Percentiles rank a stretch among this genome's conserved stretches.
Evolutionary conservation across 768 basidiomycete genomes (phyloP).

Genomic region (Piloderma croceum): DNA sequence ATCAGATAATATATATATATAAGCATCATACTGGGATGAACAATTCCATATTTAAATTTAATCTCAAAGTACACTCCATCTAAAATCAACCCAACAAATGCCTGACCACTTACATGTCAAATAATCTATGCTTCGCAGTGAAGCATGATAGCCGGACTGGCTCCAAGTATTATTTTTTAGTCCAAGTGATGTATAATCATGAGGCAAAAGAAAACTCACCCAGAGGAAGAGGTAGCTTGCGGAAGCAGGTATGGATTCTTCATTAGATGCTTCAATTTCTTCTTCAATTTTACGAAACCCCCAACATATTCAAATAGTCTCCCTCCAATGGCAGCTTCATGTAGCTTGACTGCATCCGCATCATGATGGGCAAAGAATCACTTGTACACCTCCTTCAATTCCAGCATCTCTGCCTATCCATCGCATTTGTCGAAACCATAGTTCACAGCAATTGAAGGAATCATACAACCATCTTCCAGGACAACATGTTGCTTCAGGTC

Average conservation of each 20-base stretch:
- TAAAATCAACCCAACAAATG: too few relatives aligned
- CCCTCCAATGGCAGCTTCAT: constrained; percentile 31
- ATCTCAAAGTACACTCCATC: too few relatives aligned
- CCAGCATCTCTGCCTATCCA: constrained; percentile 17
- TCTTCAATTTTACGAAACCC: constrained; percentile 18
- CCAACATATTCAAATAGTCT: constrained; percentile 23
- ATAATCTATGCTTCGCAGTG: too few relatives aligned
- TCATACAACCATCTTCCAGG: constrained; percentile 3
- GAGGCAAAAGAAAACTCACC: too few relatives aligned
- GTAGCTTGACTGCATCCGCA: constrained; percentile 28
- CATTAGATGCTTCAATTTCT: constrained; percentile 25
- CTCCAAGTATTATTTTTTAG: too few relatives aligned
- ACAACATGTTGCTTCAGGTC: constrained; percentile 28
- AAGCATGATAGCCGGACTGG: too few relatives aligned
- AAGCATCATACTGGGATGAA: too few relatives aligned
- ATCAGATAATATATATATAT: too few relatives aligned
- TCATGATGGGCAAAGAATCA: constrained; percentile 22
- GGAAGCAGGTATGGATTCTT: constrained; percentile 29
- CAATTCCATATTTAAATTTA: too few relatives aligned
- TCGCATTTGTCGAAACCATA: constrained; percentile 35
- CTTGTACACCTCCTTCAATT: constrained; percentile 29
- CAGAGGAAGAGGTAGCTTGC: too few relatives aligned
- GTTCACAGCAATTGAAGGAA: constrained; percentile 18
- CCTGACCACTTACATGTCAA: too few relatives aligned
- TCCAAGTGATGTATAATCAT: too few relatives aligned